These are phyloP conservation scores for Torulaspora indica DNA, from an alignment of 805 yeast species.

Conservation along the genomic window DNA sequence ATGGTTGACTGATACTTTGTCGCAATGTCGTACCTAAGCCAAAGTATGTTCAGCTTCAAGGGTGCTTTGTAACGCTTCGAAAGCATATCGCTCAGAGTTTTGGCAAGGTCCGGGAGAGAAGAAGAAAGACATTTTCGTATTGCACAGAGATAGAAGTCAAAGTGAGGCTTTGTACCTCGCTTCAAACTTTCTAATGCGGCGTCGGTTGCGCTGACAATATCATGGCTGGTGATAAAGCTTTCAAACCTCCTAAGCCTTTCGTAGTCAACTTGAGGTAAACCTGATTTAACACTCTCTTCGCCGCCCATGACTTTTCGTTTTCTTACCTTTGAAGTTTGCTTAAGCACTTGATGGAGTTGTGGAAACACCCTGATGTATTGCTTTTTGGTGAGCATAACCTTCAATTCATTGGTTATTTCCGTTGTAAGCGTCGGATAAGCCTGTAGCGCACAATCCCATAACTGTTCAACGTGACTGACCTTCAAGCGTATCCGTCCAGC, in stretches of 20 bases:
- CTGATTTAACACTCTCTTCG: conserved; percentile 6
- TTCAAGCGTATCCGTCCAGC: conserved; percentile 9
- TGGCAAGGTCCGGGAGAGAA: conserved; percentile 17
- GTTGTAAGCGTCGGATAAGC: conserved; percentile 20
- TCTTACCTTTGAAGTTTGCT: conserved; percentile 5
- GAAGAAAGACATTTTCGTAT: conserved; percentile 18
- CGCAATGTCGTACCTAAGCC: conserved; percentile 20
- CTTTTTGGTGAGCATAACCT: conserved; percentile 14
- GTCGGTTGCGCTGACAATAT: conserved; percentile 15
- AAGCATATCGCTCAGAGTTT: conserved; percentile 19
- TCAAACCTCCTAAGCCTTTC: conserved; percentile 11
- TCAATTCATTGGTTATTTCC: conserved; percentile 26
- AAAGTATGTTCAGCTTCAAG: conserved; percentile 24
- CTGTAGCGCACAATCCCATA: conserved; percentile 22
- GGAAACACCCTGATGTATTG: conserved; percentile 12
- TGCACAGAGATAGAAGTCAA: conserved; percentile 21
- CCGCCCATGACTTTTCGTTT: conserved; percentile 8
- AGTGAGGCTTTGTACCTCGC: conserved; percentile 23
- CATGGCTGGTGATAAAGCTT: conserved; percentile 7
- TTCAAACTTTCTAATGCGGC: conserved; percentile 19
- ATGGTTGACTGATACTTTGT: conserved; percentile 5
- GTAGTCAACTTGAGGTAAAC: conserved; percentile 12
- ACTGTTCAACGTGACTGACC: conserved; percentile 16
- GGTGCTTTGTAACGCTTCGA: conserved; percentile 18
- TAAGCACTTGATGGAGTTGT: conserved; percentile 12